A percentile compares a stretch with the other conserved stretches of the same genome.
Conservation (phyloP, 116 monocot species). For the Zostera marina region DNA sequence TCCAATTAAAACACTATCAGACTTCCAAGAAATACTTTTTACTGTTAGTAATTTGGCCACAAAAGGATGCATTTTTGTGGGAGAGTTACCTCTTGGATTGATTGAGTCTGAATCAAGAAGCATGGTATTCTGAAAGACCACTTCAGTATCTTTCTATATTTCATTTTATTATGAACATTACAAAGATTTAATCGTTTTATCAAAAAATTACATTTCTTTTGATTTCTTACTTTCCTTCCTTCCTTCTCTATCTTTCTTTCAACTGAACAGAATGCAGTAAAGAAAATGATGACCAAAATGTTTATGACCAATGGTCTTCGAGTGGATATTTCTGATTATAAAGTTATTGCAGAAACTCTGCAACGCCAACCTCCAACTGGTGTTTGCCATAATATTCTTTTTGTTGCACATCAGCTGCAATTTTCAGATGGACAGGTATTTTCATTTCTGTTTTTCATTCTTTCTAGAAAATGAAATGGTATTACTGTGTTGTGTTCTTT, state of each 20-base stretch:
- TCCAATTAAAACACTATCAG: slow-evolving; percentile 23
- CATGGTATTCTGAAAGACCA: not conserved
- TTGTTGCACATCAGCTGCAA: slow-evolving; percentile 60
- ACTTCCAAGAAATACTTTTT: slow-evolving; percentile 39
- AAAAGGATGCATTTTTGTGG: slow-evolving; percentile 67
- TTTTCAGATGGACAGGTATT: slow-evolving; percentile 80
- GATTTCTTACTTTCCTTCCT: not conserved
- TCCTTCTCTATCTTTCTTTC: not conserved
- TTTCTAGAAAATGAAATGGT: not conserved
- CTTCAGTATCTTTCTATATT: not conserved
- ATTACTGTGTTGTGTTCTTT: not conserved
- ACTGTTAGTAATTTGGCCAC: slow-evolving; percentile 57
- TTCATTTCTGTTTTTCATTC: not conserved
- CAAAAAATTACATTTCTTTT: not conserved
- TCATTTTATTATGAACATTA: not conserved
- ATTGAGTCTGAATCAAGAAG: slow-evolving; percentile 14
- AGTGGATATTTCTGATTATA: slow-evolving; percentile 28
- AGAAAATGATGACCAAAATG: slow-evolving; percentile 27
- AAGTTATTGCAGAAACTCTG: slow-evolving; percentile 31
- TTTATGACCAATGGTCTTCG: slow-evolving; percentile 58
- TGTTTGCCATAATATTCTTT: slow-evolving; percentile 22
- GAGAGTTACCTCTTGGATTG: slow-evolving; percentile 44
- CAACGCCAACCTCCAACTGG: slow-evolving; percentile 9
- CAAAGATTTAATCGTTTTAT: too few species aligned
- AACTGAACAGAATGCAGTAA: slow-evolving; percentile 15